Base-by-base conservation (phyloP, 2,329 filamentous ascomycete species). In the Truncatella angustata region DNA sequence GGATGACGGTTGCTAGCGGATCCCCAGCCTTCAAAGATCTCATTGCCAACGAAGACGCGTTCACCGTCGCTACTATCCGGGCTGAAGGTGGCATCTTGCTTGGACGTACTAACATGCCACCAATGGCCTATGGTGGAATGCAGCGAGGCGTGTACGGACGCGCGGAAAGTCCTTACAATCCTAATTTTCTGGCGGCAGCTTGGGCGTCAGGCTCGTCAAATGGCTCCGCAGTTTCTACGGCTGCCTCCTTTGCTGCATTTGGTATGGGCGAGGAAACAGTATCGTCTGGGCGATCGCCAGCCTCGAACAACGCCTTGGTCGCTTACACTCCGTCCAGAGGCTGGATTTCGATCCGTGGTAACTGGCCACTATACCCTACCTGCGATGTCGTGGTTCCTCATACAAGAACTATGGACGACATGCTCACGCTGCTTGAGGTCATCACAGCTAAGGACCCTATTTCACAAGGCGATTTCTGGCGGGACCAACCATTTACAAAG, bases 191-290 rank as follows among this genome's bases (percentile, higher is more conserved):
- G 2, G 72, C 80, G 0, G 79, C 78, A 3, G 80, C 79, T 0
- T 82, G 77, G 59, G 78, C 74, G 0, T 83, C 80, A 0, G 81
- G 81, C 0, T 84, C 80, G 0, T 84, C 80, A 0, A 82, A 83
- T 54, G 81, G 81, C 1, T 76, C 76, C 1, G 81, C 72, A 0
- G 75, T 74, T 0, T 73, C 80, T 0, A 76, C 76, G 0, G 69
- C 79, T 2, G 67, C 79, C 0, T 77, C 70, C 23, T 74, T 84
- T 45, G 78, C 73, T 5, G 72, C 70, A 0, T 83, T 84, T 54
- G 79, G 77, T 0, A 67, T 84, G 50, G 81, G 74, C 0, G 73
- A 70, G 2, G 81, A 85, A 60, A 81, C 80, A 0, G 77, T 84
- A 0, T 79, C 76, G 1, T 81, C 78, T 0, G 81, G 81, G 1